These are phyloP conservation scores for Sphagnum fallax DNA, from an alignment of 228 moss, liverwort and hornwort genomes.

Conservation along the genomic window DNA sequence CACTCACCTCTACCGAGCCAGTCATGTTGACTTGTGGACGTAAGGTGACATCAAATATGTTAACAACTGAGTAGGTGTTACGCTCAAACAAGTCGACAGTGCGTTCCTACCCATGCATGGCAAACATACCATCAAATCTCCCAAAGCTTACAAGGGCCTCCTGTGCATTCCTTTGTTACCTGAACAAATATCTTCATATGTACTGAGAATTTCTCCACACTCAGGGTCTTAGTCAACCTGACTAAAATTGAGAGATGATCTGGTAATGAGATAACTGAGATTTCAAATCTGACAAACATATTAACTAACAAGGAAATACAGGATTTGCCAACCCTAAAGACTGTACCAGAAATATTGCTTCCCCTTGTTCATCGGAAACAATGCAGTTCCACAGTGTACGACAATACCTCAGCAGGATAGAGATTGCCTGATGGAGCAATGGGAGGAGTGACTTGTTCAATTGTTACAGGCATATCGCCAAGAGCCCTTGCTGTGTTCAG, in stretches of 20 bases:
- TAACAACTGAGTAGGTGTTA: conserved; percentile 69
- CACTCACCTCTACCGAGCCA: conserved; percentile 51
- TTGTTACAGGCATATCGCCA: conserved; percentile 49
- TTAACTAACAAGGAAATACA: no score
- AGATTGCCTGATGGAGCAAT: conserved; percentile 41
- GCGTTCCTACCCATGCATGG: conserved; percentile 30
- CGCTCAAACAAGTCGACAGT: conserved; percentile 69
- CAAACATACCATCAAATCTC: background rate
- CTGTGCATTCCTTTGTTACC: background rate
- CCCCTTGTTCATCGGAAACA: no score
- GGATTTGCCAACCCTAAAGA: no score
- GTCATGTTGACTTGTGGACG: conserved; percentile 70
- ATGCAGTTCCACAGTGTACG: no score
- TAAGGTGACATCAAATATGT: conserved; percentile 59
- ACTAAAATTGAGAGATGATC: no score
- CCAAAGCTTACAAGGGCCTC: background rate
- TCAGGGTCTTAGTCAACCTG: no score
- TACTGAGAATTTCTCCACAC: no score
- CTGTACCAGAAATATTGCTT: no score
- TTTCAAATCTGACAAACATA: no score
- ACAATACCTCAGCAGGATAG: conserved; percentile 38
- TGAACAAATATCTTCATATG: background rate
- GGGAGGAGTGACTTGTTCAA: conserved; percentile 49
- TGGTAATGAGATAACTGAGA: no score
- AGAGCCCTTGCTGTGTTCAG: conserved; percentile 45